Base-by-base conservation (phyloP, 176 grass and related monocot genomes). In the Rhipidocladum racemiflorum region DNA sequence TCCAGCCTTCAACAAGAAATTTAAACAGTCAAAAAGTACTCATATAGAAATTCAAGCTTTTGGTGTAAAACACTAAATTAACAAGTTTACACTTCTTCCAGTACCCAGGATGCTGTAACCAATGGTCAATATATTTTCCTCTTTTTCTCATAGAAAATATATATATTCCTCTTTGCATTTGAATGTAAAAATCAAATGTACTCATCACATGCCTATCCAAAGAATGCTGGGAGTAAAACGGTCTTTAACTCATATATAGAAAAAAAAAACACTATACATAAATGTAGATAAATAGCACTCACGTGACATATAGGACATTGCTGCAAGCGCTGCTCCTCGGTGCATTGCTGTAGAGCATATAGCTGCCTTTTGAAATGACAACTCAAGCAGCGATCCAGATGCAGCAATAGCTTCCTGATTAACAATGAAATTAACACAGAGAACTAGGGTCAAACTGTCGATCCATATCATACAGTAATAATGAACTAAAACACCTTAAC, bases 311-410 rank as follows among this genome's bases (percentile, higher is more conserved):
- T 91, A 98, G 63, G 96, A 93, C 92, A 98, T 95, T 65, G 96
- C 84, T 68, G 92, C 92, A 85, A 98, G 81, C 84, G 90, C 90
- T 70, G 88, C 92, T 71, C 92, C 90, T 39, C 84, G 80, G 82
- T 98, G 96, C 96, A 95, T 95, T 74, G 96, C 90, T 32, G 92
- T 93, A 84, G 88, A 95, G 65, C 96, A 94, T 68, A 98, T 91
- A 70, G 90, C 85, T 76, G 92, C 88, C 82, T 95, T 98, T 84
- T 95, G 92, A 70, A 98, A 85, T 78, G 96, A 98, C 50, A 93
- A 77, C 63, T 98, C 92, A 51, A 98, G 88, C 29, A 98, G 82
- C 14, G 86, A 84, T 36, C 88, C 83, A 72, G 90, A 95, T 88
- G 85, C 85, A 23, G 86, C 46, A 21, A 98, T 63, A 72, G 92